phyloP scores from a whole-genome alignment of 2,329 filamentous ascomycete genomes.

The Rachicladosporium sp. region DNA sequence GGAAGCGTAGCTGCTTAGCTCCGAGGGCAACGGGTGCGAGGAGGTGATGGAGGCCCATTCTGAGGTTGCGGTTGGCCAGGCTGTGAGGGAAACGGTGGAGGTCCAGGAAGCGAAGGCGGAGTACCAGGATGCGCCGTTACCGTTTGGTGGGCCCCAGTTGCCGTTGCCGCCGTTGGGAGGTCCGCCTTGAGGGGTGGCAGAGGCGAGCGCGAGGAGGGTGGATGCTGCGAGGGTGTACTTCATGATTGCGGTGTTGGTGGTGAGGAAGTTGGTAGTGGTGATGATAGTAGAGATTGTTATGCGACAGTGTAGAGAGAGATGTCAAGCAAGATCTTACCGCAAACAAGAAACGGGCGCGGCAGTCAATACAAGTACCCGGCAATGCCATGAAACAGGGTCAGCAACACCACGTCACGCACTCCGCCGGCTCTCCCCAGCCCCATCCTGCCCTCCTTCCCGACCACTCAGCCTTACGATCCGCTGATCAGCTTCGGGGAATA shows the following conservation, averaged over 20 bases:
- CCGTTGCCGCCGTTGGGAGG: not conserved
- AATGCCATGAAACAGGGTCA: no score
- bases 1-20: conserved; percentile 10
- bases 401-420: no score
- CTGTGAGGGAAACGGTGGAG: conserved; percentile 2
- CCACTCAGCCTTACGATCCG: no score
- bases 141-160: not conserved
- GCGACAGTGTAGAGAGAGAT: not conserved
- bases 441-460: no score
- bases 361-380: no score
- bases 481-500: no score
- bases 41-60: conserved; percentile 18
- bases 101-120: conserved; percentile 4
- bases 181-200: conserved; percentile 4
- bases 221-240: conserved; percentile 4
- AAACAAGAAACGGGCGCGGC: no score
- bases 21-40: conserved; percentile 16
- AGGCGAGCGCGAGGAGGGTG: conserved; percentile 4
- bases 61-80: conserved; percentile 11
- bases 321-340: not conserved
- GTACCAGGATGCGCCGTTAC: conserved; percentile 1
- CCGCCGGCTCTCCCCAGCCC: no score
- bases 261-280: not conserved
- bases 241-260: conserved; percentile 1
- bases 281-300: not conserved